Percentiles rank a stretch among this genome's conserved stretches.
These are phyloP conservation scores for Microdochium paspali DNA, from an alignment of 2,329 filamentous ascomycete genomes.

Conservation along the genomic window DNA sequence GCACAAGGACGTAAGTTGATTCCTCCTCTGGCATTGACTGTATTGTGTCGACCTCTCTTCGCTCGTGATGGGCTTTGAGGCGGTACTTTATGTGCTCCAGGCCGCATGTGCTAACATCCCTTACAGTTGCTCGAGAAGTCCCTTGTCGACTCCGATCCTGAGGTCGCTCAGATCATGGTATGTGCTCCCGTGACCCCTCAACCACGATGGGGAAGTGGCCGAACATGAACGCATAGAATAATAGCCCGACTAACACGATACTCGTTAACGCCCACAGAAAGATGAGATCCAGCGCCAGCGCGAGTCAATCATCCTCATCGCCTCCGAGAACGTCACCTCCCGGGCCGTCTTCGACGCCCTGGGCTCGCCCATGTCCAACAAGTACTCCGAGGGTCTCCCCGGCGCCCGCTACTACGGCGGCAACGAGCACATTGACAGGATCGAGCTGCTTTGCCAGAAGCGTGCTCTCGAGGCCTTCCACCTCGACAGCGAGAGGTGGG, in stretches of 20 bases:
- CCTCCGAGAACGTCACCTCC: slow-evolving; percentile 98
- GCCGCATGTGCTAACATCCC: slow-evolving; percentile 13
- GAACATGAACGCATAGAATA: no score
- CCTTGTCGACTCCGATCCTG: slow-evolving; percentile 81
- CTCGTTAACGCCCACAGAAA: slow-evolving; percentile 42
- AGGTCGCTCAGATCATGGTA: slow-evolving; percentile 97
- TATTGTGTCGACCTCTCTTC: background rate
- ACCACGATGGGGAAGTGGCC: no score
- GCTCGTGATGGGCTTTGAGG: no score
- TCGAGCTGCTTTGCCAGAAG: slow-evolving; percentile 90
- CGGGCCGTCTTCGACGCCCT: slow-evolving; percentile 96
- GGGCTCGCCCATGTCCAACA: slow-evolving; percentile 93
- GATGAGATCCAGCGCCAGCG: slow-evolving; percentile 93
- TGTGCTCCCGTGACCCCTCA: slow-evolving; percentile 24
- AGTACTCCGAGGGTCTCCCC: slow-evolving; percentile 98
- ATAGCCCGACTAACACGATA: background rate
- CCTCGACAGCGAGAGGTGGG: slow-evolving; percentile 82
- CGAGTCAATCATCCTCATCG: slow-evolving; percentile 97
- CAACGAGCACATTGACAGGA: slow-evolving; percentile 96
- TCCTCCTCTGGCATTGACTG: background rate
- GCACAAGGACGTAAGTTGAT: slow-evolving; percentile 21
- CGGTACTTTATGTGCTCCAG: background rate
- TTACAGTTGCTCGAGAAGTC: slow-evolving; percentile 88
- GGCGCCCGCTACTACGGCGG: slow-evolving; percentile 98
- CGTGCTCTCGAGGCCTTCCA: slow-evolving; percentile 89